Base-by-base conservation (phyloP, 768 basidiomycete species). In the Amyloporia xantha region DNA sequence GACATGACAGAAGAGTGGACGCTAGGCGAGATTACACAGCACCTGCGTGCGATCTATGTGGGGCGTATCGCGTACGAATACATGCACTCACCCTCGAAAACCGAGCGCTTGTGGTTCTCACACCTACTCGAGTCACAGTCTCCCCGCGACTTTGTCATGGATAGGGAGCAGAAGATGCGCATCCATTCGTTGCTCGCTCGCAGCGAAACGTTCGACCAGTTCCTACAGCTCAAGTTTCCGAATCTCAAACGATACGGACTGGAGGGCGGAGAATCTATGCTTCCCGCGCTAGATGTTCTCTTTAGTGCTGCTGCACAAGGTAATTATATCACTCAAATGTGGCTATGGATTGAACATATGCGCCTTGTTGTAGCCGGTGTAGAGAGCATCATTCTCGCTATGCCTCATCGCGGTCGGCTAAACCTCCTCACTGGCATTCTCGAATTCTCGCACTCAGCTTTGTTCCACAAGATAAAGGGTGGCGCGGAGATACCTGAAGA, bases 251-350 rank as follows among this genome's bases (percentile, higher is more conserved):
- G 87, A 59, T 91, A 91, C 64, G 91, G 89, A 0, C 73, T 94
- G 30, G 92, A 96, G 65, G 93, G 93, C 2, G 93, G 86, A 1
- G 93, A 95, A 68, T 91, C 89, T 2, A 94, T 95, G 92, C 66
- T 96, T 21, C 86, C 91, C 3, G 92, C 91, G 1, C 69, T 95
- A 2, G 89, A 93, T 51, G 71, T 79, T 0, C 64, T 96, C 15
- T 90, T 96, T 57, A 68, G 73, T 0, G 71, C 76, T 2, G 83
- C 90, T 6, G 75, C 87, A 2, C 66, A 70, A 57, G 77, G 84
- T 82, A 44, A 19, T 58, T 60, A n/a, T 1, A 37, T 37, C n/a
- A 17, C 2, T 21, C 28, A 40, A 11, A 3, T 44, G 7, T 44
- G 13, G 9, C 9, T 5, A 21, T n/a, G 36, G n/a, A 43, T 25